A percentile compares a stretch with the other conserved stretches of the same genome.
phyloP scores from a whole-genome alignment of 2,329 filamentous ascomycete genomes.

The Phialophora verrucosa region DNA sequence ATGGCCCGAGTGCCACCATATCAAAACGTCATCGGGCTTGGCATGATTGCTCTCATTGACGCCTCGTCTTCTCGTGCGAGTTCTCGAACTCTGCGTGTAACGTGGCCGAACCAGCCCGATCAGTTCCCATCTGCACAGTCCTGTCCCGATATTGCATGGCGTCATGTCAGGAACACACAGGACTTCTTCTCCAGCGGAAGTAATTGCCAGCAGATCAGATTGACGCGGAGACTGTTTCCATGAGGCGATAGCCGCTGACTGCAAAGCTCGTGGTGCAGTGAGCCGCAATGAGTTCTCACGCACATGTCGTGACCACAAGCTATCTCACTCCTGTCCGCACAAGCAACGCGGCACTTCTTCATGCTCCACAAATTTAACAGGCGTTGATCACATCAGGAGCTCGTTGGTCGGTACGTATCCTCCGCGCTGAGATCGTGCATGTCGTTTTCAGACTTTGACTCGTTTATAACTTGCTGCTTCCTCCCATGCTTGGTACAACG shows the following conservation, averaged over 20 bases:
- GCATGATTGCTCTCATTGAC: no score
- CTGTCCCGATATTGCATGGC: background rate
- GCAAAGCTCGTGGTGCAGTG: background rate
- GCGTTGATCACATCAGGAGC: background rate
- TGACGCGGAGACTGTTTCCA: background rate
- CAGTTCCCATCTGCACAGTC: background rate
- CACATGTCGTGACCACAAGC: background rate
- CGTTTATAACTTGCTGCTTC: background rate
- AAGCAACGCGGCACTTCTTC: background rate
- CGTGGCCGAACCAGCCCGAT: background rate
- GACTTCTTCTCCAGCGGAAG: background rate
- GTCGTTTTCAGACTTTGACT: background rate
- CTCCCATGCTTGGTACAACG: background rate
- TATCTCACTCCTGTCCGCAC: background rate
- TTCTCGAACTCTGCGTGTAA: background rate
- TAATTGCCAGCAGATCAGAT: conserved; percentile 1
- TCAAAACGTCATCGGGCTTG: no score
- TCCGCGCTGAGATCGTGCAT: background rate
- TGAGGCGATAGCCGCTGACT: background rate
- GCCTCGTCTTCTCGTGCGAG: background rate
- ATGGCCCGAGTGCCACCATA: no score
- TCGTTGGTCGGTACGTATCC: background rate
- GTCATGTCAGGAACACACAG: background rate
- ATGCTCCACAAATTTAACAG: background rate
- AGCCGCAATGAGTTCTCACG: background rate